Conservation (phyloP, 1,284 basidiomycete genomes). For the Wallemia ichthyophaga region DNA sequence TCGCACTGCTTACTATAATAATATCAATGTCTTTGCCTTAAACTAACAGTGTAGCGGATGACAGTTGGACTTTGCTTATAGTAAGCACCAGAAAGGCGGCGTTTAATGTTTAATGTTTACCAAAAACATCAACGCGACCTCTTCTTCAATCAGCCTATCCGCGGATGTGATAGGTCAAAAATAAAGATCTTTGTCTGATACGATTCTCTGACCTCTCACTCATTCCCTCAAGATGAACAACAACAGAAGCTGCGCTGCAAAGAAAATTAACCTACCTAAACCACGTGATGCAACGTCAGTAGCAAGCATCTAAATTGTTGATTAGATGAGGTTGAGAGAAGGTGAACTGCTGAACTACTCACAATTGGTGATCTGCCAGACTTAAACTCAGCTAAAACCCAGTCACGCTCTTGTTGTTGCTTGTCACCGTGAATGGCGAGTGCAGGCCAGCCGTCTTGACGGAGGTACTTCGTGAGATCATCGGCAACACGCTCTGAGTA, state of each 20-base stretch:
- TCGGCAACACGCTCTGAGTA: constrained; percentile 53
- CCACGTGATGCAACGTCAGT: constrained; percentile 66
- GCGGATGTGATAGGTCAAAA: neutral
- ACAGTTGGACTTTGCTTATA: neutral
- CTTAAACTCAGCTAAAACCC: constrained; percentile 96
- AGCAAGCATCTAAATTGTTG: constrained; percentile 1
- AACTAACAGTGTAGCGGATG: neutral
- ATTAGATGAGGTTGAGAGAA: no score
- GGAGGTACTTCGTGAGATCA: constrained; percentile 87
- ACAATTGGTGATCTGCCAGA: constrained; percentile 87
- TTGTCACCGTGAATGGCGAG: constrained; percentile 97
- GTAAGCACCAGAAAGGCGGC: neutral
- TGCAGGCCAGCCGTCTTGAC: constrained; percentile 94
- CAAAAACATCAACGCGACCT: neutral
- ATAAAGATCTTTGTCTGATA: neutral
- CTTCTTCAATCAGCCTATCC: neutral
- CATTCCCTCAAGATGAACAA: neutral
- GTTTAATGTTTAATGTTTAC: neutral
- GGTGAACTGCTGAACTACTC: no score
- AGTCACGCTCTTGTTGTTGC: constrained; percentile 70
- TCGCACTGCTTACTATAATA: neutral
- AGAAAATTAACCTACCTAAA: constrained; percentile 58
- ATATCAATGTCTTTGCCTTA: neutral
- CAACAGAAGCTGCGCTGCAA: neutral
- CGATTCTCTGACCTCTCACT: neutral